A percentile compares a stretch with the other conserved stretches of the same genome.
Conservation (phyloP, 768 basidiomycete species). For the Tulasnella sp. region DNA sequence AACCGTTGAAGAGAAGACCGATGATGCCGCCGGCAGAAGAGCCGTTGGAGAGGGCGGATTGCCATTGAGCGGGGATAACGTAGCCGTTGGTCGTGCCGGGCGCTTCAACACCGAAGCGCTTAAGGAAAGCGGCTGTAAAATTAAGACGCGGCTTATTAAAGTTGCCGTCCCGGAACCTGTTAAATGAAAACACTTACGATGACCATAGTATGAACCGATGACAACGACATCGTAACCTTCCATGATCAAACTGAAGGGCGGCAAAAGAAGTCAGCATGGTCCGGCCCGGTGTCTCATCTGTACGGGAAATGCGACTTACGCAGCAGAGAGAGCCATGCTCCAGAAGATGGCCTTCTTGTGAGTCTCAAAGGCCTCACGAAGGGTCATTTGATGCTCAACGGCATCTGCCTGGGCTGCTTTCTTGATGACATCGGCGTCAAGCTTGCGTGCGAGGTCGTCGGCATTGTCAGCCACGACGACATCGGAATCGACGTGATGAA, state of each 20-base stretch:
- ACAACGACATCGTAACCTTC: conserved; percentile 30
- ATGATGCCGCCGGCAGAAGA: conserved; percentile 30
- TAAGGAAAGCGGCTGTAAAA: conserved; percentile 1
- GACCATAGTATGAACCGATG: neutral
- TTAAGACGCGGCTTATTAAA: neutral
- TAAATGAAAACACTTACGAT: conserved; percentile 7
- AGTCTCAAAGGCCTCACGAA: conserved; percentile 29
- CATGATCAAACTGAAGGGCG: conserved; percentile 27
- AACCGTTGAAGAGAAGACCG: conserved; percentile 33
- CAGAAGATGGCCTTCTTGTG: conserved; percentile 35
- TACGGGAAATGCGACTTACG: conserved; percentile 21
- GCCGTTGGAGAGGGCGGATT: conserved; percentile 34
- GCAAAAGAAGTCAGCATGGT: conserved; percentile 29
- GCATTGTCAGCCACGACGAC: conserved; percentile 23
- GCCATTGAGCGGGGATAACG: conserved; percentile 34
- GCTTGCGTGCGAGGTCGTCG: conserved; percentile 21
- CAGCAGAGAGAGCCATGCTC: conserved; percentile 26
- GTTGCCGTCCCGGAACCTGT: neutral
- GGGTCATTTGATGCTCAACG: conserved; percentile 31
- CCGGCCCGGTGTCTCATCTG: no score
- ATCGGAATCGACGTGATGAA: neutral
- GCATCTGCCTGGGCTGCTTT: conserved; percentile 29
- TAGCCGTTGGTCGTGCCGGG: conserved; percentile 23
- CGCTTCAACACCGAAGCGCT: conserved; percentile 23
- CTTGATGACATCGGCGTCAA: conserved; percentile 25